Evolutionary conservation across 495 filamentous ascomycete species (phyloP), one percentile per base, ranked within the genome.

Genomic region (Barbatosphaeria neglecta): DNA sequence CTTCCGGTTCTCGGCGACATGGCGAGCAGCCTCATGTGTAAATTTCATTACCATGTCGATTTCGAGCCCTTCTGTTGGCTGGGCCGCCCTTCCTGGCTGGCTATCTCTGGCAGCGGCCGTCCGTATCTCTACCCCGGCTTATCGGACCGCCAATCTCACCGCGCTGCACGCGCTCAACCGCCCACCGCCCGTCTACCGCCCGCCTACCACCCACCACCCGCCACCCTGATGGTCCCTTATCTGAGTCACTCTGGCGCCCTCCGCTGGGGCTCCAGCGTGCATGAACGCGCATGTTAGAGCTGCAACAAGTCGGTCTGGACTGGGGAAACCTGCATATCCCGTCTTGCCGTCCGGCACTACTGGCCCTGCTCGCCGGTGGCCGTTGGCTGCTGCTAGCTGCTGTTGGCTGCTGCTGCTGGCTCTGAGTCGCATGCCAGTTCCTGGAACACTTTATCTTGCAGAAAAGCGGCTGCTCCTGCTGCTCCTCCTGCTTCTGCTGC

Each of bases 91-190:
- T 22, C 33, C 18, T 43, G 24, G 40, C 38, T 24, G 24, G 24
- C 46, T 24, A 24, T 37, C 10, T 50, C 35, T 24, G 18, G 54
- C 51, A 41, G 51, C 40, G n/a, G 27, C 7, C 27, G 15, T 13
- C 16, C 31, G 31, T 35, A 35, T 31, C 27, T 10, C 9, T 35
- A 35, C 16, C 10, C 3, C 13, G 31, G 9, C 31, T 35, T 35
- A 35, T 35, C 31, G 31, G 31, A 15, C 31, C 31, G 31, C 31
- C 31, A 35, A 35, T 35, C 31, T 35, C 4, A 4, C 13, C 27
- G 27, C 2, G 2, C 2, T 8, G 8, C n/a, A n/a, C n/a, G n/a
- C n/a, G n/a, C n/a, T n/a, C n/a, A n/a, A n/a, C n/a, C n/a, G n/a
- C n/a, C n/a, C n/a, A n/a, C n/a, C n/a, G n/a, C n/a, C n/a, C n/a